Percentiles rank a stretch among this genome's conserved stretches.
Conservation (phyloP, 257 asterid species). For the Pogostemon cablin region DNA sequence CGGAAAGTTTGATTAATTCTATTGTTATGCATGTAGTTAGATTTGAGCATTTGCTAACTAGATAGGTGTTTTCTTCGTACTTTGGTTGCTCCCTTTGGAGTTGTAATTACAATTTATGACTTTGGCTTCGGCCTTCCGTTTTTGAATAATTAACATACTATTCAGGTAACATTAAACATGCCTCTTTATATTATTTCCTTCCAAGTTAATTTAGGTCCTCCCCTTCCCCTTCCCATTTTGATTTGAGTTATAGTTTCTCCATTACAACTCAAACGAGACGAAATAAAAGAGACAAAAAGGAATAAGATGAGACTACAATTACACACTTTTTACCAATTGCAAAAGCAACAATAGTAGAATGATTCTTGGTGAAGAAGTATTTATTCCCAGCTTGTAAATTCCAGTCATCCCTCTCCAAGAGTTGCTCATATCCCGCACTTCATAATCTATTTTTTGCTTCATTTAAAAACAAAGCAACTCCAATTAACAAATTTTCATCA, state of each 20-base stretch:
- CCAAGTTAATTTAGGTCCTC: not conserved
- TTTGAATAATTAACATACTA: too few relatives aligned
- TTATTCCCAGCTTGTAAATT: constrained; percentile 80
- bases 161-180: not conserved
- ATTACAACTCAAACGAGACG: not conserved
- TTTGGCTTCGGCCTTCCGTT: too few relatives aligned
- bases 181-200: not conserved
- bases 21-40: too few relatives aligned
- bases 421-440: constrained; percentile 71
- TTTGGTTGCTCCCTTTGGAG: too few relatives aligned
- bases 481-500: too few relatives aligned
- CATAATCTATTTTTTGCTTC: constrained; percentile 54
- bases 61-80: too few relatives aligned
- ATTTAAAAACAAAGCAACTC: too few relatives aligned
- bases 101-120: too few relatives aligned
- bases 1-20: too few relatives aligned
- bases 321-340: constrained; percentile 90
- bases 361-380: constrained; percentile 88
- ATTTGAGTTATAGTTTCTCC: not conserved
- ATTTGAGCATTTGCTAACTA: too few relatives aligned
- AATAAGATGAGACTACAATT: not conserved
- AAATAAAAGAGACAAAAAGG: constrained; percentile 9
- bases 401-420: constrained; percentile 90
- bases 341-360: constrained; percentile 92
- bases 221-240: not conserved